phyloP scores from a whole-genome alignment of 2,329 filamentous ascomycete species.

The Curvularia spicifera region DNA sequence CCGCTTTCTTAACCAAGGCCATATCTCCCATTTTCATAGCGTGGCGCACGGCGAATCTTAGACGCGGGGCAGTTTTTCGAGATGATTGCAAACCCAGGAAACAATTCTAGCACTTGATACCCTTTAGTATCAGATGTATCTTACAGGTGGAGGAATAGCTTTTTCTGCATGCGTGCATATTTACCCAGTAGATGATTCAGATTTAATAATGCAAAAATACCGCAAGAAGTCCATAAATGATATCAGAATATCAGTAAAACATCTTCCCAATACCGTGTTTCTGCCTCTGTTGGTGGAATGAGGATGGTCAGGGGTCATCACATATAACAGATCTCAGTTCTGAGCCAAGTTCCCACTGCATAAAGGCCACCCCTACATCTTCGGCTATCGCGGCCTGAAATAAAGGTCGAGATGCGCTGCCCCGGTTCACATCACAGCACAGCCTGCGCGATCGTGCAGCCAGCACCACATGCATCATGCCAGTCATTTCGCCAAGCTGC shows the following conservation, averaged over 20 bases:
- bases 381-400: neutral
- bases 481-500: neutral
- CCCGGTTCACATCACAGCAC: neutral
- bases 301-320: neutral
- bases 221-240: no score
- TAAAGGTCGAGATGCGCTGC: neutral
- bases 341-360: neutral
- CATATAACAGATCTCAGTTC: neutral
- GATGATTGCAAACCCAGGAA: no score
- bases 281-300: neutral
- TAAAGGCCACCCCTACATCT: neutral
- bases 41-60: constrained; percentile 17
- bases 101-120: neutral
- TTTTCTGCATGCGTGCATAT: neutral
- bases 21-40: constrained; percentile 13
- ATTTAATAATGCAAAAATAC: neutral
- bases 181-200: neutral
- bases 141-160: neutral
- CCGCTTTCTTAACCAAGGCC: neutral
- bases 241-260: neutral
- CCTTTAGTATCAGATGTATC: neutral
- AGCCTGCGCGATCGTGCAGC: neutral
- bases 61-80: neutral
- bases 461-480: neutral
- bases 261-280: neutral